A percentile compares a stretch with the other conserved stretches of the same genome.
phyloP scores from a whole-genome alignment of 2,329 filamentous ascomycete species.

The Myrmaecium sp. region DNA sequence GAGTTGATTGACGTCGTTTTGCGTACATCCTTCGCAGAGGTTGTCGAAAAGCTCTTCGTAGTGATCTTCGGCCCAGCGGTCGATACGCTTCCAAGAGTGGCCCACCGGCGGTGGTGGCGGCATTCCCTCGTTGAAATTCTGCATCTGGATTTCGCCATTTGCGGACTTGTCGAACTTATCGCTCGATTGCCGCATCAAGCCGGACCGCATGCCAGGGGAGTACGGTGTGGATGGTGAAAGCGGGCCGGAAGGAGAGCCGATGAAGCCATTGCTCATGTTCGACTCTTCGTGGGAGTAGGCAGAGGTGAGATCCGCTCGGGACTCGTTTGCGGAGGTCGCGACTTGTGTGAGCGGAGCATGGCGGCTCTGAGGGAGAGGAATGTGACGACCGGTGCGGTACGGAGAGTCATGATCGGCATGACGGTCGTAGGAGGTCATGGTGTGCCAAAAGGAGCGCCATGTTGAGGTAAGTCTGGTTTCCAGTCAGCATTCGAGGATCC shows the following conservation, averaged over 20 bases:
- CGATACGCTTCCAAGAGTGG: slow-evolving; percentile 90
- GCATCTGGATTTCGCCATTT: slow-evolving; percentile 84
- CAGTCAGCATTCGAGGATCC: too few relatives aligned
- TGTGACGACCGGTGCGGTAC: slow-evolving; percentile 77
- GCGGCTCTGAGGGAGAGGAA: slow-evolving; percentile 68
- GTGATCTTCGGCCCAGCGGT: slow-evolving; percentile 84
- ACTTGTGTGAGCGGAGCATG: slow-evolving; percentile 74
- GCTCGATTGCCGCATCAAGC: slow-evolving; percentile 47
- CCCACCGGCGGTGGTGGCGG: slow-evolving; percentile 74
- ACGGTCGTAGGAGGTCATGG: slow-evolving; percentile 56
- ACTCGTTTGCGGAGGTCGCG: slow-evolving; percentile 72
- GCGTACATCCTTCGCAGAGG: slow-evolving; percentile 76
- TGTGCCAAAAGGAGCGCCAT: slow-evolving; percentile 91
- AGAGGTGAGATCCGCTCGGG: slow-evolving; percentile 64
- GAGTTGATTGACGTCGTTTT: slow-evolving; percentile 90
- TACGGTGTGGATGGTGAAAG: slow-evolving; percentile 56
- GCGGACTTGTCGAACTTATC: slow-evolving; percentile 50
- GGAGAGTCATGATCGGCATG: slow-evolving; percentile 87
- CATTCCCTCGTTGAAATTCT: slow-evolving; percentile 80
- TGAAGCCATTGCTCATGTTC: slow-evolving; percentile 39
- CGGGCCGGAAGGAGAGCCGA: slow-evolving; percentile 37
- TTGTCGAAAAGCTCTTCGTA: slow-evolving; percentile 92
- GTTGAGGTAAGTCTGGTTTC: slow-evolving; percentile 28
- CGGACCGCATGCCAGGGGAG: slow-evolving; percentile 77
- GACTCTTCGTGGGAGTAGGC: slow-evolving; percentile 61